A percentile compares a stretch with the other conserved stretches of the same genome.
These are phyloP conservation scores for Saccharomyces hybrid DNA, from an alignment of 1,139 yeast species.

Conservation along the genomic window DNA sequence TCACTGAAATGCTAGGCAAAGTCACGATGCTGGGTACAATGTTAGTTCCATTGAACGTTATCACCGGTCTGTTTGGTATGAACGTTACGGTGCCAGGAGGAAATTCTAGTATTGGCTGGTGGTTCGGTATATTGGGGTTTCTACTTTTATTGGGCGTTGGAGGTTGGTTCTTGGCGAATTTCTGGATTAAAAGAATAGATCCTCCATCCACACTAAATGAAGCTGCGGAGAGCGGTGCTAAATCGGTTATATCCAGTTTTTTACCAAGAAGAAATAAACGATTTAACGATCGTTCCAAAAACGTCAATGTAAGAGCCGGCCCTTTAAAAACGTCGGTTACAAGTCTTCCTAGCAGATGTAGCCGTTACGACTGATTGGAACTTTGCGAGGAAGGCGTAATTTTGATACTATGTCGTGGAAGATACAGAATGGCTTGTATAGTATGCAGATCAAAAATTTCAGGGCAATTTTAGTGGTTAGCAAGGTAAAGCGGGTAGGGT, in stretches of 20 bases:
- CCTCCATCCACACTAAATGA: conserved; percentile 31
- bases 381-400: too few relatives aligned
- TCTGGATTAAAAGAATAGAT: conserved; percentile 34
- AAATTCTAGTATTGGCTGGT: conserved; percentile 44
- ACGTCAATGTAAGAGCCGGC: conserved; percentile 11
- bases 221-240: conserved; percentile 30
- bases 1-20: conserved; percentile 79
- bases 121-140: conserved; percentile 57
- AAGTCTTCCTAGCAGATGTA: conserved; percentile 25
- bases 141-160: conserved; percentile 35
- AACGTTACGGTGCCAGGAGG: conserved; percentile 83
- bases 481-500: too few relatives aligned
- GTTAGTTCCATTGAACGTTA: conserved; percentile 78
- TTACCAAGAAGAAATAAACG: conserved; percentile 17
- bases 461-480: too few relatives aligned
- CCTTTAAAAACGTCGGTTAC: conserved; percentile 23
- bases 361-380: conserved; percentile 19
- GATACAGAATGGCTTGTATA: too few relatives aligned
- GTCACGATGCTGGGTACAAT: conserved; percentile 88
- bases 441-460: too few relatives aligned
- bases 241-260: conserved; percentile 31
- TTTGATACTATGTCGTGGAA: too few relatives aligned
- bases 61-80: conserved; percentile 95
- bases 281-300: conserved; percentile 9
- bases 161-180: conserved; percentile 34